Conservation (phyloP, 257 asterid species). For the Plantago major region DNA sequence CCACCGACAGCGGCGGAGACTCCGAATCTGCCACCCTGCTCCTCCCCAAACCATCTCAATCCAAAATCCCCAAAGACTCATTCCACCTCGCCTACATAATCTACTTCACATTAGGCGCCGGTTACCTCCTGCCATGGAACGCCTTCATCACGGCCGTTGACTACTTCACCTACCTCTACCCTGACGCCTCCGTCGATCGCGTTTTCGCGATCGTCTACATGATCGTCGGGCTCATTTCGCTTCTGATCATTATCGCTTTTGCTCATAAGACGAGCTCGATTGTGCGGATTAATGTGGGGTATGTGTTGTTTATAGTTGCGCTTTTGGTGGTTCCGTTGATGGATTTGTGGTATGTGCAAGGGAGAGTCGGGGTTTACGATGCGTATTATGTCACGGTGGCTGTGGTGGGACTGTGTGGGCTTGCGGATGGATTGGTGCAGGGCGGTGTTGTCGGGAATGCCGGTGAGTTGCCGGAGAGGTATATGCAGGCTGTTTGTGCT, state of each 20-base stretch:
- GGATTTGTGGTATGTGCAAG: slow-evolving; percentile 69
- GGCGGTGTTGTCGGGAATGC: slow-evolving; percentile 87
- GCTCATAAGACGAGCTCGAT: slow-evolving; percentile 51
- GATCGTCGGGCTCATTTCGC: slow-evolving; percentile 46
- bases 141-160: slow-evolving; percentile 98
- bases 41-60: slow-evolving; percentile 26
- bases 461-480: slow-evolving; percentile 85
- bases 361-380: slow-evolving; percentile 59
- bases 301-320: slow-evolving; percentile 49
- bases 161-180: slow-evolving; percentile 83
- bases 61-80: slow-evolving; percentile 56
- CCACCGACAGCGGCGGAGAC: slow-evolving; percentile 26
- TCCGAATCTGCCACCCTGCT: slow-evolving; percentile 46
- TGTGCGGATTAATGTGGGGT: slow-evolving; percentile 64
- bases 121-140: slow-evolving; percentile 92
- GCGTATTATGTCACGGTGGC: slow-evolving; percentile 62
- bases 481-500: slow-evolving; percentile 90
- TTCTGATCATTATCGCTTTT: slow-evolving; percentile 52
- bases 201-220: slow-evolving; percentile 67
- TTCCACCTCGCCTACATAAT: slow-evolving; percentile 77
- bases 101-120: slow-evolving; percentile 77
- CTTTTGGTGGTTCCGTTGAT: slow-evolving; percentile 67
- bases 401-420: slow-evolving; percentile 55
- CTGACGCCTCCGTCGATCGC: slow-evolving; percentile 71
- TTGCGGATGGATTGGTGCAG: slow-evolving; percentile 90